Base-by-base conservation (phyloP, 2,329 filamentous ascomycete species). In the Arthroderma uncinatum region DNA sequence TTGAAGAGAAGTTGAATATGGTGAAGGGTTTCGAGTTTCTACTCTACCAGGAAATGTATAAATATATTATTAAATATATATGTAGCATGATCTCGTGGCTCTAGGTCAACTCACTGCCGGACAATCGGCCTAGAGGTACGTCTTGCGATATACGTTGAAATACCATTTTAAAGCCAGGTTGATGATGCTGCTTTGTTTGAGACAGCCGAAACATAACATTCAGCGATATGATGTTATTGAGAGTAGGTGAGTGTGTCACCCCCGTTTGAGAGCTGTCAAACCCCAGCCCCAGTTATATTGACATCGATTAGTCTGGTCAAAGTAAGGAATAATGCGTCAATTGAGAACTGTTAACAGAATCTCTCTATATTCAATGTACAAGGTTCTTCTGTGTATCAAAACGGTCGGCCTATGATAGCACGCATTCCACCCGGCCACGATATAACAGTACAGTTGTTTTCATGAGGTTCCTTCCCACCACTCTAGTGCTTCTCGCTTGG, bases 401-500 rank as follows among this genome's bases (percentile, higher is more conserved):
- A 39, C 12, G 9, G 33, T 39, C 36, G 36, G 50, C 50, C 33
- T 23, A 21, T 16, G 50, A 53, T 53, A 36, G 33, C 25, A 39
- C 21, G 30, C 50, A 36, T 53, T 39, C 23, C 28, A 36, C 39
- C 50, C 50, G 16, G 50, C 25, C 30, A 37, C 50, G 36, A 53
- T 36, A 39, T 53, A 53, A 23, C 16, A 53, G 50, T 39, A 39
- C 50, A 53, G 36, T 53, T 53, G 50, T 53, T 39, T 37, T 37
- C 47, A 50, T 33, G 28, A n/a, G 25, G 16, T 28, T 37, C 21
- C 25, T 39, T 39, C 16, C 16, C 50, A 30, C 33, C 19, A 23
- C 62, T 65, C 66, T 71, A 73, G 65, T 73, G 71, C 56, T 65
- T 62, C 55, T 64, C 57, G 30, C 57, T 59, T 47, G 62, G 57